Evolutionary conservation across 495 filamentous ascomycete species (phyloP).

Genomic region (Talaromyces ruber): DNA sequence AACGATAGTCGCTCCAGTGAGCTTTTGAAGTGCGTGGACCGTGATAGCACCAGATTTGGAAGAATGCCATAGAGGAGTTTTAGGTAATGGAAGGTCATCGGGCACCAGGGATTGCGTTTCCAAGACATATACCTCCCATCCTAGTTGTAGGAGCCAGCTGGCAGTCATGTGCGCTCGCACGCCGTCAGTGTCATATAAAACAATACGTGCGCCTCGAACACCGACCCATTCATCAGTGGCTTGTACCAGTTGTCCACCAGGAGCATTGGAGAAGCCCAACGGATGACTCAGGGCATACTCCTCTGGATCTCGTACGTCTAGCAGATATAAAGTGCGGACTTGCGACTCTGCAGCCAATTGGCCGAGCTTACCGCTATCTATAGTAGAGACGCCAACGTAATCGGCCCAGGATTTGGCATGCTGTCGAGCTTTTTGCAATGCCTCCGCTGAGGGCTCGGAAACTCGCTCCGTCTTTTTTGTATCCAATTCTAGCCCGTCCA

Average conservation of each 20-base stretch:
- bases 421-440: slow-evolving; percentile 9
- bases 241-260: slow-evolving; percentile 20
- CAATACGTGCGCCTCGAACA: slow-evolving; percentile 16
- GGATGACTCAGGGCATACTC: slow-evolving; percentile 15
- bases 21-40: slow-evolving; percentile 1
- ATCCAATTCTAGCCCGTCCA: slow-evolving; percentile 16
- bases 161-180: slow-evolving; percentile 18
- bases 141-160: slow-evolving; percentile 19
- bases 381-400: slow-evolving; percentile 9
- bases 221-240: slow-evolving; percentile 21
- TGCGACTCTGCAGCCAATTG: slow-evolving; percentile 7
- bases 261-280: slow-evolving; percentile 16
- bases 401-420: slow-evolving; percentile 13
- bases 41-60: slow-evolving; percentile 6
- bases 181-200: slow-evolving; percentile 18
- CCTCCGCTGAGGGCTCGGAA: slow-evolving; percentile 9
- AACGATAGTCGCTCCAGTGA: slow-evolving; percentile 10
- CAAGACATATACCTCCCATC: slow-evolving; percentile 19
- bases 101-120: slow-evolving; percentile 4
- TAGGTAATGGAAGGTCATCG: not conserved
- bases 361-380: not conserved
- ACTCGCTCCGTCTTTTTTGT: slow-evolving; percentile 7
- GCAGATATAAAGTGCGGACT: slow-evolving; percentile 12
- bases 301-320: slow-evolving; percentile 18
- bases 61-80: not conserved